Evolutionary conservation across 2,329 filamentous ascomycete species (phyloP).

Genomic region (Aspergillus vadensis): DNA sequence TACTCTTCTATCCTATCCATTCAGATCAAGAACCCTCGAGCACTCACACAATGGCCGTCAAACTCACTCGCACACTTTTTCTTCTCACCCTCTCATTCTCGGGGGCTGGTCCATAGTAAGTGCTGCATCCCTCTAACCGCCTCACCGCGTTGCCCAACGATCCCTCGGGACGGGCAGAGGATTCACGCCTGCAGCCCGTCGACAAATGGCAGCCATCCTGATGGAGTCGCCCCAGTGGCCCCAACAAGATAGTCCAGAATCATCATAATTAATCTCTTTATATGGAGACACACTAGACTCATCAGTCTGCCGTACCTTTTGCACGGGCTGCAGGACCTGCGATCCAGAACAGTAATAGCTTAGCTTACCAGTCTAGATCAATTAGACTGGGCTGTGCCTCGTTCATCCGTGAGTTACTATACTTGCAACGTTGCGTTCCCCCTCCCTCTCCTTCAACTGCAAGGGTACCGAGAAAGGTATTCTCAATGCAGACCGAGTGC

Average conservation of each 20-base stretch:
- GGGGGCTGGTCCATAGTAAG: slow-evolving; percentile 12
- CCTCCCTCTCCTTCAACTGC: background rate
- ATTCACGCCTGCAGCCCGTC: background rate
- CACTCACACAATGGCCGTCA: background rate
- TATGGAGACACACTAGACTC: background rate
- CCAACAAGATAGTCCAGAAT: background rate
- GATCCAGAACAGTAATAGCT: slow-evolving; percentile 1
- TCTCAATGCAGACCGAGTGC: background rate
- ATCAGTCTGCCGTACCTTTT: slow-evolving; percentile 1
- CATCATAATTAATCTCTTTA: too few species aligned
- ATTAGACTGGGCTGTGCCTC: too few species aligned
- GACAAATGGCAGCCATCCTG: slow-evolving; percentile 19
- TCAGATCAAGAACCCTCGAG: background rate
- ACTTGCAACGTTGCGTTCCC: slow-evolving; percentile 3
- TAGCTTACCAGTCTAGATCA: background rate
- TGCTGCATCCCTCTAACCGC: slow-evolving; percentile 14
- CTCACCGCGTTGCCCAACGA: slow-evolving; percentile 26
- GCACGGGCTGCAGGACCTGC: slow-evolving; percentile 4
- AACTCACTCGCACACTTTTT: too few species aligned
- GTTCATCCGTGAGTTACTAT: background rate
- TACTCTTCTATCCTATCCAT: background rate
- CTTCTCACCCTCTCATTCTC: background rate
- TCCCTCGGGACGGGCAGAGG: slow-evolving; percentile 9
- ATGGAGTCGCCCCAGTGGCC: slow-evolving; percentile 16
- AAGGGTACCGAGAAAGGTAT: background rate